Evolutionary conservation across 2,329 filamentous ascomycete species (phyloP), one percentile per base, ranked within the genome.

Genomic region (Ophiostoma triangulosporum): DNA sequence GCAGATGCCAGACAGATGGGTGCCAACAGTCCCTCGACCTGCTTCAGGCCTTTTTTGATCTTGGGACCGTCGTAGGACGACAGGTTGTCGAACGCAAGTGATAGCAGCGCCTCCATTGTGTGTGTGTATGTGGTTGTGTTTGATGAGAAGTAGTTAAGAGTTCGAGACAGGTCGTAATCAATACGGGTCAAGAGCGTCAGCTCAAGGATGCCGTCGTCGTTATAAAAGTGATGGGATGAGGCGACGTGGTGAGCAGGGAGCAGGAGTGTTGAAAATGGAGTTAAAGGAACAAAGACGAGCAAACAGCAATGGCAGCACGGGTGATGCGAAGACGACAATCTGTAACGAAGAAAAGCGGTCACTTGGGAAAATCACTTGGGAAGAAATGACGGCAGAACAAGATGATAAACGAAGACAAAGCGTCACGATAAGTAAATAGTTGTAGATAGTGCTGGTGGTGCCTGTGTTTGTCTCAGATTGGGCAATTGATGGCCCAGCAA

Each of bases 81-180:
- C 60, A 96, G 84, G 70, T 95, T 95, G 73, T 96, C 90, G 70
- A 97, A 97, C 57, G 91, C 89, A 66, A 95, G 82, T 45, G 88
- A 94, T 54, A 97, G 76, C 27, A 97, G 78, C 51, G 86, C 82
- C 73, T 97, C 93, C 93, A 97, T 97, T 63, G 62, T 68, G 63
- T 22, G 29, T 29, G 40, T 33, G 57, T 50, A 48, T 63, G 62
- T 68, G 63, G 15, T 17, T 27, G 29, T 38, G 57, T 50, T 48
- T 48, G 57, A 56, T 27, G 12, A 22, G 56, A 14, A 40, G 17
- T 24, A 6, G 11, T n/a, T 26, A 32, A n/a, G n/a, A 29, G 38
- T n/a, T 33, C 29, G 11, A 26, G 6, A 43, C 22, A 35, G 3
- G 17, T 24, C 20, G 38, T 43, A 43, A 38, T 22, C 26, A 17